Base-by-base conservation (phyloP, 495 filamentous ascomycete species). In the Lasiosphaeris hirsuta region DNA sequence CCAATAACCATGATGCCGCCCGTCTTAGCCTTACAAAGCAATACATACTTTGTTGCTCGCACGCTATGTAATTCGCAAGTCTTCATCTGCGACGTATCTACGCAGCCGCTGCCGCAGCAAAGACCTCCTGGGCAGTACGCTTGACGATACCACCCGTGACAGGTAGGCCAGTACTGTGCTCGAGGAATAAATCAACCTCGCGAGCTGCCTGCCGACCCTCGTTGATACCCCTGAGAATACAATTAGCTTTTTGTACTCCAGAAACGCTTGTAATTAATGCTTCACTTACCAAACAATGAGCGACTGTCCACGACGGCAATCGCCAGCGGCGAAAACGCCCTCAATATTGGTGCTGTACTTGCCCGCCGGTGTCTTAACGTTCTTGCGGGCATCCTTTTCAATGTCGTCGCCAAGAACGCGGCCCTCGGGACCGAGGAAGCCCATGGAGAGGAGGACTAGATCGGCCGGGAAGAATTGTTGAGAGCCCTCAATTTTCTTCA, bases 381-480 rank as follows among this genome's bases (percentile, higher is more conserved):
- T 99, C 86, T 96, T 96, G 57, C 95, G 85, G 34, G 83, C 80
- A 72, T 99, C 94, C 71, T 90, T 91, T 77, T 97, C 92, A 50
- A 99, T 87, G 11, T 88, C 82, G 38, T 88, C 87, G 19, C 90
- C 92, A 17, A 99, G 77, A 14, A 96, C 83, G 54, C 91, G 87
- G 51, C 89, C 92, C 77, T 99, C 94, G 2, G 94, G 94, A 13
- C 94, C 94, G 56, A 98, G 78, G 87, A 98, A 98, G 63, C 94
- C 94, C 94, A 98, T 98, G 19, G 93, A 96, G 23, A 98, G 79
- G 34, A 98, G 88, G 45, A 98, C 93, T 37, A 98, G 86, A 61
- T 98, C 94, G 10, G 94, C 94, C 15, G 91, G 91, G 86, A 98
- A 97, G 81, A 95, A 96, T 69, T 97, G 87, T 76, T 96, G 89